phyloP scores from a whole-genome alignment of 805 yeast species.

The Nakazawaea wickerhamii region DNA sequence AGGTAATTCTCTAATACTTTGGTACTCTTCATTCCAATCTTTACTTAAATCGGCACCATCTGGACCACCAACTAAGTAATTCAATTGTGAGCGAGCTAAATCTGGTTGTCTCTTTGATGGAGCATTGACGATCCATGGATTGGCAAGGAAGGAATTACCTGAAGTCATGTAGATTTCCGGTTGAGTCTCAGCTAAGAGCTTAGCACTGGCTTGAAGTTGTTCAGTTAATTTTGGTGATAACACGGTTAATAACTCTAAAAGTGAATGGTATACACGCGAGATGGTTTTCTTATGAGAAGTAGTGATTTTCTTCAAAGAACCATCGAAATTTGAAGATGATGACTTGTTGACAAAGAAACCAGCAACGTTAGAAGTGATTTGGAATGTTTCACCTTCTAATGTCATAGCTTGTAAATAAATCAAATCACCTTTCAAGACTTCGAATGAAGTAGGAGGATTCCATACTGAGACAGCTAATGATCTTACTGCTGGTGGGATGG shows the following conservation, averaged over 20 bases:
- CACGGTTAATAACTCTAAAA: slow-evolving; percentile 55
- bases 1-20: slow-evolving; percentile 72
- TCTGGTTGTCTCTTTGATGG: slow-evolving; percentile 40
- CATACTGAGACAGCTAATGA: slow-evolving; percentile 62
- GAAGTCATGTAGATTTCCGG: slow-evolving; percentile 60
- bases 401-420: slow-evolving; percentile 72
- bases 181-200: slow-evolving; percentile 34
- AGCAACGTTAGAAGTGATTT: slow-evolving; percentile 69
- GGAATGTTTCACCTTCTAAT: slow-evolving; percentile 72
- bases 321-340: slow-evolving; percentile 65
- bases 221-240: slow-evolving; percentile 59
- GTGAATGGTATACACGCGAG: slow-evolving; percentile 37
- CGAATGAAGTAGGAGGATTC: slow-evolving; percentile 75
- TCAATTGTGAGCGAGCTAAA: slow-evolving; percentile 53
- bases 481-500: slow-evolving; percentile 47
- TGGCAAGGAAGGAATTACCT: slow-evolving; percentile 50
- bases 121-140: slow-evolving; percentile 71
- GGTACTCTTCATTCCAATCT: slow-evolving; percentile 92
- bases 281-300: slow-evolving; percentile 23
- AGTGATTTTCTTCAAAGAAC: slow-evolving; percentile 36
- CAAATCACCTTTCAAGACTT: slow-evolving; percentile 67
- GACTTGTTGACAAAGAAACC: slow-evolving; percentile 80
- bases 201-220: slow-evolving; percentile 48
- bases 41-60: slow-evolving; percentile 54
- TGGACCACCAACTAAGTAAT: slow-evolving; percentile 45